phyloP scores from a whole-genome alignment of 1,284 basidiomycete species.

The Rhodotorula sp. region DNA sequence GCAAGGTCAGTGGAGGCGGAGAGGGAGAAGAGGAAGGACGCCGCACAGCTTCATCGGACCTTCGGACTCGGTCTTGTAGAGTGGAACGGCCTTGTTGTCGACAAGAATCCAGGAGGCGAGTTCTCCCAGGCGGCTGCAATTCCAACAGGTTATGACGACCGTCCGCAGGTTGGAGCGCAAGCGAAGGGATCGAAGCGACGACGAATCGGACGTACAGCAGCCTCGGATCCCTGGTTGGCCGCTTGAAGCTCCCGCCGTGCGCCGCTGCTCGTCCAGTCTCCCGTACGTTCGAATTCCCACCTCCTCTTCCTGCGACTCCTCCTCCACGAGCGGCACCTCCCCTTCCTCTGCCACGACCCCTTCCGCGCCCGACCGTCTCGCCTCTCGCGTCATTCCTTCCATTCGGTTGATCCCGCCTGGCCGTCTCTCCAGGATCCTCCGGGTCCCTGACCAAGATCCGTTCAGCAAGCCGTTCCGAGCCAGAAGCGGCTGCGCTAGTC shows the following conservation, averaged over 20 bases:
- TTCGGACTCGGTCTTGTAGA: background rate
- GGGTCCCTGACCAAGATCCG: too few relatives aligned
- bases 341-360: too few relatives aligned
- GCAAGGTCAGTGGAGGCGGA: too few relatives aligned
- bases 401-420: too few relatives aligned
- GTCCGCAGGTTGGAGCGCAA: background rate
- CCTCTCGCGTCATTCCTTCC: too few relatives aligned
- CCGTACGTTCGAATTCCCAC: too few relatives aligned
- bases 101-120: background rate
- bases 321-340: background rate
- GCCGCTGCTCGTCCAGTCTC: too few relatives aligned
- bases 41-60: slow-evolving; percentile 4
- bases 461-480: too few relatives aligned
- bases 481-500: too few relatives aligned
- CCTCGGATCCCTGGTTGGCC: background rate
- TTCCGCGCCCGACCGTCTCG: too few relatives aligned
- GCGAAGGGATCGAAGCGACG: background rate
- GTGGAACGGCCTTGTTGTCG: background rate
- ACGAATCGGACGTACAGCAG: background rate
- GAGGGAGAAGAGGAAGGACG: background rate
- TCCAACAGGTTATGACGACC: background rate
- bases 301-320: background rate
- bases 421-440: too few relatives aligned
- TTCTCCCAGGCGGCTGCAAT: background rate
- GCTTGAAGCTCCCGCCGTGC: too few relatives aligned